These are phyloP conservation scores for Hortiboletus campestris DNA, from an alignment of 768 basidiomycete genomes.

Conservation along the genomic window DNA sequence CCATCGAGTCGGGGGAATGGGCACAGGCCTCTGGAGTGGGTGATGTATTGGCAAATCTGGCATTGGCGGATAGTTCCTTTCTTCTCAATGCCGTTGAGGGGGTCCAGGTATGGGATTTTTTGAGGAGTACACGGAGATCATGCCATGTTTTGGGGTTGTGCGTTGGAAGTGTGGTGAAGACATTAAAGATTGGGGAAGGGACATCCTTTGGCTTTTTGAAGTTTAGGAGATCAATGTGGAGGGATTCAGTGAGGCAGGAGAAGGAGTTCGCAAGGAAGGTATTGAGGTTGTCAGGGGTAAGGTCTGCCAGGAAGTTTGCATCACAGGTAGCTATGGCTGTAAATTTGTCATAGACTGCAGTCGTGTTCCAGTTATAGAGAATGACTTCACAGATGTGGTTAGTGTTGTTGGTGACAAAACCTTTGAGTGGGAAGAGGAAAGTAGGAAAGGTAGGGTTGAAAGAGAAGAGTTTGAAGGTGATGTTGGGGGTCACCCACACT, in stretches of 20 bases:
- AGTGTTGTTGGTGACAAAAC: neutral
- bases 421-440: neutral
- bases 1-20: neutral
- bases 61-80: neutral
- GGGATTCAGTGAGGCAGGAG: neutral
- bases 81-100: neutral
- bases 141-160: neutral
- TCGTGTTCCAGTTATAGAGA: neutral
- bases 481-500: neutral
- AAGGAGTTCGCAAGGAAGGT: neutral
- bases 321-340: neutral
- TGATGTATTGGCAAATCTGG: neutral
- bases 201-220: neutral
- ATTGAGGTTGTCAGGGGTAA: neutral
- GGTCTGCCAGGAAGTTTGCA: neutral
- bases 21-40: neutral
- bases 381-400: neutral
- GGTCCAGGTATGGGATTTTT: neutral
- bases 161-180: neutral
- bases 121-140: neutral
- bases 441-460: neutral
- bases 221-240: neutral
- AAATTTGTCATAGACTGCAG: neutral
- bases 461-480: neutral
- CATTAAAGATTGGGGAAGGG: neutral